These are phyloP conservation scores for Monosporascus sp. DNA, from an alignment of 2,329 filamentous ascomycete species.

Conservation along the genomic window DNA sequence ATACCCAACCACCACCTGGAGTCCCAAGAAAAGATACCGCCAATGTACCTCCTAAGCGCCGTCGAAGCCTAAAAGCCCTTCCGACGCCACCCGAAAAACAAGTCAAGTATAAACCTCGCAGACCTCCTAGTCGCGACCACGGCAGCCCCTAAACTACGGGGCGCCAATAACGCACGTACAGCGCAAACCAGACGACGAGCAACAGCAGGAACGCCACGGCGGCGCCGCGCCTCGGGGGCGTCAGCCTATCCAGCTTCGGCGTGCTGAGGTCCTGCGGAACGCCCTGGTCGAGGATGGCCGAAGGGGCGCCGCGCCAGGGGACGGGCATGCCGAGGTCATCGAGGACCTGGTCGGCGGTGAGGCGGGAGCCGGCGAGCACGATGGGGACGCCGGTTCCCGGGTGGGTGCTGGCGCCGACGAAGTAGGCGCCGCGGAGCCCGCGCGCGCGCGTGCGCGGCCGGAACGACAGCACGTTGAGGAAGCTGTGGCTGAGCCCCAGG, in stretches of 20 bases:
- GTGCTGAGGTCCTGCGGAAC: conserved; percentile 13
- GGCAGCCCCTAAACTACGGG: background rate
- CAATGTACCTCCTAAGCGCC: no score
- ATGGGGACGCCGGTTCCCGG: conserved; percentile 74
- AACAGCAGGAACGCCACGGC: background rate
- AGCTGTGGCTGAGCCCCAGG: conserved; percentile 65
- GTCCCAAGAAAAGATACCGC: no score
- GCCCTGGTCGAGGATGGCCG: conserved; percentile 14
- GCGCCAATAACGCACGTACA: background rate
- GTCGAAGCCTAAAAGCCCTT: no score
- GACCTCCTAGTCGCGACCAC: no score
- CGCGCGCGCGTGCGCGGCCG: conserved; percentile 53
- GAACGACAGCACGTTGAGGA: conserved; percentile 69
- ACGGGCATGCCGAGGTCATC: conserved; percentile 24
- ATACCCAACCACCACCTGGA: no score
- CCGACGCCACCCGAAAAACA: no score
- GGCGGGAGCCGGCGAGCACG: conserved; percentile 62
- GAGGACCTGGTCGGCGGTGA: conserved; percentile 44
- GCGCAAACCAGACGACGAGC: background rate
- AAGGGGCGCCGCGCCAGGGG: conserved; percentile 23
- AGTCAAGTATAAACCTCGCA: no score
- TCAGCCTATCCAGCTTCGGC: conserved; percentile 5
- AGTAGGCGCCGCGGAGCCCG: conserved; percentile 53
- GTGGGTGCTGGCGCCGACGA: conserved; percentile 71
- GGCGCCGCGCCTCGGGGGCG: background rate